Evolutionary conservation across 441 rosid species (phyloP).

Genomic region (Syzygium malaccense): DNA sequence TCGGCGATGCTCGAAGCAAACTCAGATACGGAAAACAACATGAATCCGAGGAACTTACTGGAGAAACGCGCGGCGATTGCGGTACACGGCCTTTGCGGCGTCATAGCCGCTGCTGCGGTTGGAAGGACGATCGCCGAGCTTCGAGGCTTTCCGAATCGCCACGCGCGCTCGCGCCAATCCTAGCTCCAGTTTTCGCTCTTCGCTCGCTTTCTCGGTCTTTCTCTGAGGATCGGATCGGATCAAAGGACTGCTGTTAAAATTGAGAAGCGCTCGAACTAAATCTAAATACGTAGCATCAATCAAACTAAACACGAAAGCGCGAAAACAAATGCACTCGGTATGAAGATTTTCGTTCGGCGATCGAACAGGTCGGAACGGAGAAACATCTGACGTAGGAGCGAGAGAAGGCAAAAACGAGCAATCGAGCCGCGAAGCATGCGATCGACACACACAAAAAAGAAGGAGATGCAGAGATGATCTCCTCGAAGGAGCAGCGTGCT

Average conservation of each 20-base stretch:
- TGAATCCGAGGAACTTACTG: not conserved
- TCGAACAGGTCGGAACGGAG: not conserved
- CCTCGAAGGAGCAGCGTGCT: not conserved
- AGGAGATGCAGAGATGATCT: fast-evolving
- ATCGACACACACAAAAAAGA: not conserved
- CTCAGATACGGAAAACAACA: not conserved
- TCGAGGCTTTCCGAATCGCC: constrained; percentile 27
- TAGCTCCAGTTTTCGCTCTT: constrained; percentile 23
- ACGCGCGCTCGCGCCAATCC: constrained; percentile 74
- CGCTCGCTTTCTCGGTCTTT: constrained; percentile 22
- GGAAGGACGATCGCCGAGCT: constrained; percentile 8
- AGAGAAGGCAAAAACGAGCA: not conserved
- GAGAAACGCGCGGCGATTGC: not conserved
- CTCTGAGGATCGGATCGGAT: constrained; percentile 18
- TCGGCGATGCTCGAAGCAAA: not conserved
- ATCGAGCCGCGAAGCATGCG: not conserved
- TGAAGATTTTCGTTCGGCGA: not conserved
- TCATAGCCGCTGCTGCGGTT: constrained; percentile 15
- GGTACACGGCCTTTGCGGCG: constrained; percentile 6
- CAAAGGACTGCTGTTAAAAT: not conserved
- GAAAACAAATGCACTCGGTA: not conserved
- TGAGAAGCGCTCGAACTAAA: not conserved
- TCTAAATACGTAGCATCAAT: fast-evolving
- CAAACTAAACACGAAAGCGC: not conserved
- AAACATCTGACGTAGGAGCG: not conserved